A percentile compares a stretch with the other conserved stretches of the same genome.
Conservation (phyloP, 371 early-diverging fungal genomes). For the Mortierella sp. region DNA sequence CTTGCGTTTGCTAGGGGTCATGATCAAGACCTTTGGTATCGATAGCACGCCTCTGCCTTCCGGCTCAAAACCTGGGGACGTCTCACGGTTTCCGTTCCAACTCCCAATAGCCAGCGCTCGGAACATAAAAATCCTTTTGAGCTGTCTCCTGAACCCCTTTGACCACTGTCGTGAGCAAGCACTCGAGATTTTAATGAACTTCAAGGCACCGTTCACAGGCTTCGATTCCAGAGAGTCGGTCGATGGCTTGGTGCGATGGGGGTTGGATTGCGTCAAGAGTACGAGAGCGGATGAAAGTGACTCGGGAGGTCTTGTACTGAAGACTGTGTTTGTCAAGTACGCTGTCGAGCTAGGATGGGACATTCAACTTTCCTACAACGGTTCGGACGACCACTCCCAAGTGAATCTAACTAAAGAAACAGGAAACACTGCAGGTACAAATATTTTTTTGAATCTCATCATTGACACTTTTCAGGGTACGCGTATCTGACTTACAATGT, state of each 20-base stretch:
- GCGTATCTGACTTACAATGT: background rate
- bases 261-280: slow-evolving; percentile 69
- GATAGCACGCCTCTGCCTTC: slow-evolving; percentile 60
- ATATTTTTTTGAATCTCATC: too few relatives aligned
- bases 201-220: slow-evolving; percentile 70
- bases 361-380: slow-evolving; percentile 30
- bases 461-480: background rate
- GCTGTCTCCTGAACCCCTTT: slow-evolving; percentile 72
- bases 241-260: slow-evolving; percentile 71
- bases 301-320: slow-evolving; percentile 81
- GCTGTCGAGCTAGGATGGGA: slow-evolving; percentile 65
- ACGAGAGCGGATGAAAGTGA: slow-evolving; percentile 85
- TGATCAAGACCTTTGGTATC: slow-evolving; percentile 67
- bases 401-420: slow-evolving; percentile 24
- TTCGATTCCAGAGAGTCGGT: slow-evolving; percentile 57
- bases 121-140: slow-evolving; percentile 63
- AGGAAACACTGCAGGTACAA: slow-evolving; percentile 45
- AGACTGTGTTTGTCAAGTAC: slow-evolving; percentile 82
- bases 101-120: slow-evolving; percentile 61
- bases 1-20: slow-evolving; percentile 57
- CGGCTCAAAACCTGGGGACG: slow-evolving; percentile 56
- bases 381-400: slow-evolving; percentile 5
- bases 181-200: slow-evolving; percentile 68
- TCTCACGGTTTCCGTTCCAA: slow-evolving; percentile 66
- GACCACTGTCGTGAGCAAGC: slow-evolving; percentile 76